Percentiles rank a stretch among this genome's conserved stretches.
Conservation (phyloP, 305 asterid species). For the Nicotiana rustica region DNA sequence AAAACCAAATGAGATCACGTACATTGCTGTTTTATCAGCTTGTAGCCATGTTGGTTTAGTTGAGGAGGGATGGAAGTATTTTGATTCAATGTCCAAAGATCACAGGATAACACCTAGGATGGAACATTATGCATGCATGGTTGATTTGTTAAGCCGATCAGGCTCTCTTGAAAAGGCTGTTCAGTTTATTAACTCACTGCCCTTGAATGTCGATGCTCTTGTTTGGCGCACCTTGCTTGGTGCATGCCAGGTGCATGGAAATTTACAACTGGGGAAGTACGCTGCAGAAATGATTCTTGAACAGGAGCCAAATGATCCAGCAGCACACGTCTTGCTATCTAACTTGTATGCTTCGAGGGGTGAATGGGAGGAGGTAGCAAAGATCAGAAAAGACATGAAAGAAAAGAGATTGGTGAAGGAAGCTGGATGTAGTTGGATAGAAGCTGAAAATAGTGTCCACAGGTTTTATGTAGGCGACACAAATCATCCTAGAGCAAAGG, state of each 20-base stretch:
- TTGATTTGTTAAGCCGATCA: conserved; percentile 77
- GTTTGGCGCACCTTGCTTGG: conserved; percentile 95
- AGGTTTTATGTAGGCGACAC: conserved; percentile 87
- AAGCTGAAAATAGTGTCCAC: conserved; percentile 65
- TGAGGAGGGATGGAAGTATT: conserved; percentile 74
- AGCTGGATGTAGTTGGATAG: conserved; percentile 96
- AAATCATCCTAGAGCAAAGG: conserved; percentile 68
- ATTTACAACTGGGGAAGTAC: conserved; percentile 63
- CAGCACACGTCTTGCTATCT: conserved; percentile 76
- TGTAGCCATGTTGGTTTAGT: conserved; percentile 88
- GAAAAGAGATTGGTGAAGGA: conserved; percentile 76
- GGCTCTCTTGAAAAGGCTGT: conserved; percentile 66
- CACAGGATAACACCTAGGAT: conserved; percentile 77
- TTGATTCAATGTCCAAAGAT: conserved; percentile 58
- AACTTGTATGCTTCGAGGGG: conserved; percentile 79
- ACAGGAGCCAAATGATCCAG: conserved; percentile 75
- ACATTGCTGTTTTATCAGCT: conserved; percentile 80
- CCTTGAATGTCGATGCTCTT: conserved; percentile 67
- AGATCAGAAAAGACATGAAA: conserved; percentile 73
- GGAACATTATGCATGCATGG: conserved; percentile 95
- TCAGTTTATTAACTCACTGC: conserved; percentile 67
- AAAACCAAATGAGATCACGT: conserved; percentile 88
- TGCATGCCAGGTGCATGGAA: conserved; percentile 73
- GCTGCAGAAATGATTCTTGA: conserved; percentile 76
- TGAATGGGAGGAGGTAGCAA: conserved; percentile 69